Percentiles rank a stretch among this genome's conserved stretches.
Evolutionary conservation across 2,329 filamentous ascomycete species (phyloP).

Genomic region (Colletotrichum endophyticum): DNA sequence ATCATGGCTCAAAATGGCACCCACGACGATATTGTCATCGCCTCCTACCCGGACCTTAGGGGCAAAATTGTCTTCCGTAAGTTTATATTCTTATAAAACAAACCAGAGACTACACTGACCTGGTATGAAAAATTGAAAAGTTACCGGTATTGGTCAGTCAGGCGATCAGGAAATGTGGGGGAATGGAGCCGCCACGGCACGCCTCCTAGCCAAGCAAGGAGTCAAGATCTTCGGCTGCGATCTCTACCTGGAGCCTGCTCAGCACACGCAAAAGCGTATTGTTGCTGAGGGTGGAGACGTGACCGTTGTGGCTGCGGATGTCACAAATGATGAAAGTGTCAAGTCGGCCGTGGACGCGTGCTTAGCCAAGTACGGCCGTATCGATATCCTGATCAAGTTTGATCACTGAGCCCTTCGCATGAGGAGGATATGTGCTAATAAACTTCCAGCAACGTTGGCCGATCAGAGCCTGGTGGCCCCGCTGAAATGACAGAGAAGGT

Average conservation of each 20-base stretch:
- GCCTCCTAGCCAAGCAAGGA: not conserved
- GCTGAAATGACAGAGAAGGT: not conserved
- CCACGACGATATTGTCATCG: not conserved
- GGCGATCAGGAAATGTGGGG: not conserved
- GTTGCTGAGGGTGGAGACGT: not conserved
- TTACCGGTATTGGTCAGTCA: not conserved
- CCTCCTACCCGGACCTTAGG: not conserved
- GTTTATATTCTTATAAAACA: not conserved
- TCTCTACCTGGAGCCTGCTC: not conserved
- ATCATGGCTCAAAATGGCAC: not conserved
- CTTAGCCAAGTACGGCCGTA: not conserved
- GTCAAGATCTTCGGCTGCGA: not conserved
- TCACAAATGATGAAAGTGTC: not conserved
- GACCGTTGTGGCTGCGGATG: not conserved
- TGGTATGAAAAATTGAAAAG: not conserved
- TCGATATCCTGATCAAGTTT: not conserved
- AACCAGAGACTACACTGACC: not conserved
- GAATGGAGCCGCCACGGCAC: not conserved
- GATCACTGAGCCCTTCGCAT: not conserved
- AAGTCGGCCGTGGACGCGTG: not conserved
- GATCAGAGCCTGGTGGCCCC: not conserved
- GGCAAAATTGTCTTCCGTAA: not conserved
- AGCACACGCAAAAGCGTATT: not conserved
- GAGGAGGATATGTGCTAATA: not conserved
- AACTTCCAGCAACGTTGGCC: not conserved